Percentiles rank a stretch among this genome's conserved stretches.
Conservation (phyloP, 148 eudicot species). For the Diospyros lotus region DNA sequence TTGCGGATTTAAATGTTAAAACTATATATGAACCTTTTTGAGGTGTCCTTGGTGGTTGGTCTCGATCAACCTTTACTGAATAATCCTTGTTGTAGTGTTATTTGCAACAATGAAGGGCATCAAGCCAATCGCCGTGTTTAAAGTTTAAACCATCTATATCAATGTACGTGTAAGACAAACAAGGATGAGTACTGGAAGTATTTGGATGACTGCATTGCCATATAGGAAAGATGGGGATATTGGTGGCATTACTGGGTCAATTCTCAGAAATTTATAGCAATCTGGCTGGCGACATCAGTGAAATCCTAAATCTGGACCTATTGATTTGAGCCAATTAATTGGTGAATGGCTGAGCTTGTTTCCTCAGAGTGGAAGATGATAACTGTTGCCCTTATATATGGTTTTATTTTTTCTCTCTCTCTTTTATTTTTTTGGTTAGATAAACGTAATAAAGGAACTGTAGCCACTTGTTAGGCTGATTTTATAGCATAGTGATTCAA, state of each 20-base stretch:
- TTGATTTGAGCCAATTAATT: background rate
- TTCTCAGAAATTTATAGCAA: background rate
- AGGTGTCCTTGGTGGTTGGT: background rate
- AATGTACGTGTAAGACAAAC: constrained; percentile 3
- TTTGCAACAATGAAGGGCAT: too few species aligned
- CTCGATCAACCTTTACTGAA: too few species aligned
- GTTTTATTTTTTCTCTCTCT: too few species aligned
- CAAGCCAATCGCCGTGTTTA: background rate
- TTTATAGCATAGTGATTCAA: too few species aligned
- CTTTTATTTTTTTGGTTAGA: too few species aligned
- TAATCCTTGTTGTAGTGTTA: too few species aligned
- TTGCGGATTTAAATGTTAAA: background rate
- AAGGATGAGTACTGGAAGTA: constrained; percentile 12
- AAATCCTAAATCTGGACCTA: background rate
- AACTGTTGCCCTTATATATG: too few species aligned
- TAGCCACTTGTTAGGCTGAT: too few species aligned
- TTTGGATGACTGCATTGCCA: constrained; percentile 11
- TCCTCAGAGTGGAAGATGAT: too few species aligned
- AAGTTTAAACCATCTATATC: background rate
- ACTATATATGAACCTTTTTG: background rate
- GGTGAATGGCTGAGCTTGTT: background rate
- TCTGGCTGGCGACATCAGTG: too few species aligned
- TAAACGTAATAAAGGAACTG: too few species aligned
- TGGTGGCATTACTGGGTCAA: constrained; percentile 12
- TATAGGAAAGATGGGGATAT: constrained; percentile 11